Conservation (phyloP, 805 yeast species). For the Saccharomycopsis olivae region DNA sequence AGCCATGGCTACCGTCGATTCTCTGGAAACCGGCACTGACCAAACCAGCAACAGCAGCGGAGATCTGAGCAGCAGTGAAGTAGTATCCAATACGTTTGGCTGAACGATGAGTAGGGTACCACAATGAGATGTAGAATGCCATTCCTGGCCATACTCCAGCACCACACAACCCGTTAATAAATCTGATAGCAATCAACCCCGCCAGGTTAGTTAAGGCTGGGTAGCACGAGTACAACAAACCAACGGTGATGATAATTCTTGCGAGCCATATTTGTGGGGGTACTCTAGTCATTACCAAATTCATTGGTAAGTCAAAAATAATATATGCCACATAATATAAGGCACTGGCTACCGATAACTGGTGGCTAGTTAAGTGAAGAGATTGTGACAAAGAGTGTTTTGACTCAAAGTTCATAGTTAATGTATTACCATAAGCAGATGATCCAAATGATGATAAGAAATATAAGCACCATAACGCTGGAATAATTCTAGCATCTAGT, state of each 20-base stretch:
- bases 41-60: slow-evolving; percentile 82
- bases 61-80: slow-evolving; percentile 85
- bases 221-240: slow-evolving; percentile 68
- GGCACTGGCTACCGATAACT: slow-evolving; percentile 67
- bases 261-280: slow-evolving; percentile 82
- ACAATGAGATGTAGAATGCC: slow-evolving; percentile 70
- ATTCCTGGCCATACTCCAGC: slow-evolving; percentile 91
- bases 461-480: slow-evolving; percentile 73
- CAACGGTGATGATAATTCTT: slow-evolving; percentile 67
- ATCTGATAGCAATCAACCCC: slow-evolving; percentile 62
- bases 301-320: slow-evolving; percentile 82
- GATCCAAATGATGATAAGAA: slow-evolving; percentile 73
- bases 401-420: slow-evolving; percentile 60
- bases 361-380: slow-evolving; percentile 41
- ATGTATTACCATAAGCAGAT: slow-evolving; percentile 64
- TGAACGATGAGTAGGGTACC: slow-evolving; percentile 75
- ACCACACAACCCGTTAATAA: slow-evolving; percentile 64
- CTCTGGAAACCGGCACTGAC: slow-evolving; percentile 83
- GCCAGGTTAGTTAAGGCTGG: slow-evolving; percentile 42
- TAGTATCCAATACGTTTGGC: slow-evolving; percentile 79
- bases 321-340: slow-evolving; percentile 76
- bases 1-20: slow-evolving; percentile 62
- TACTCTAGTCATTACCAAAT: slow-evolving; percentile 68
- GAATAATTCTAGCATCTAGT: slow-evolving; percentile 63
- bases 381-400: slow-evolving; percentile 52